Evolutionary conservation across 495 filamentous ascomycete genomes (phyloP).

Genomic region (Penicillium bovifimosum): DNA sequence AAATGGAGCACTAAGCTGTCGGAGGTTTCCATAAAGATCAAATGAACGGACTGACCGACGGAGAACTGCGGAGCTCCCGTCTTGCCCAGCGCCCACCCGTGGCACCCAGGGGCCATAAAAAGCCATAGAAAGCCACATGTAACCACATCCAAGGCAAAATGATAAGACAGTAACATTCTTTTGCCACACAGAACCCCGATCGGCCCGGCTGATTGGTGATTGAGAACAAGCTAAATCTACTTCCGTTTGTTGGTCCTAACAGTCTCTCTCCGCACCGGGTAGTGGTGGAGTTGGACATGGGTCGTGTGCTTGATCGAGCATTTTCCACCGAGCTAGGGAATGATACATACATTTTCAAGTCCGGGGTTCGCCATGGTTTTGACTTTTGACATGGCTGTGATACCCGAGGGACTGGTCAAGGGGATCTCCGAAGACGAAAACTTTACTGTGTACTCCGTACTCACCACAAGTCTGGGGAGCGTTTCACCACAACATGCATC

Average conservation of each 20-base stretch:
- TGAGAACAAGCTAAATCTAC: not conserved
- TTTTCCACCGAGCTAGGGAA: not conserved
- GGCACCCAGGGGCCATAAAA: not conserved
- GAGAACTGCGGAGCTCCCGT: conserved; percentile 12
- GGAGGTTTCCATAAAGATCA: not conserved
- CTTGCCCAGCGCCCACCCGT: not conserved
- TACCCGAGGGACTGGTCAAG: not conserved
- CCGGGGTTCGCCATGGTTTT: not conserved
- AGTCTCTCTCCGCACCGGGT: not conserved
- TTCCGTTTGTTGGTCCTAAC: not conserved
- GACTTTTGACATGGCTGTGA: not conserved
- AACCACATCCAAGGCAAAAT: conserved; percentile 11
- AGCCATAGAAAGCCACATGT: conserved; percentile 17
- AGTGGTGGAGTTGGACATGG: not conserved
- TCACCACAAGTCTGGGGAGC: too few relatives aligned
- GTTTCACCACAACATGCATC: not conserved
- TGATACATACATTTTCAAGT: not conserved
- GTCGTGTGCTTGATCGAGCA: not conserved
- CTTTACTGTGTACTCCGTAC: too few relatives aligned
- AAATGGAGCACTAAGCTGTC: not conserved
- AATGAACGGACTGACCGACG: conserved; percentile 13
- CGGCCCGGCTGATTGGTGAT: conserved; percentile 2
- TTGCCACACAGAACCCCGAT: conserved; percentile 10
- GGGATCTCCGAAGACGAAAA: not conserved
- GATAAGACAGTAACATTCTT: conserved; percentile 9